phyloP scores from a whole-genome alignment of 192 early-diverging fungal species.

The Umbelopsis sp. region DNA sequence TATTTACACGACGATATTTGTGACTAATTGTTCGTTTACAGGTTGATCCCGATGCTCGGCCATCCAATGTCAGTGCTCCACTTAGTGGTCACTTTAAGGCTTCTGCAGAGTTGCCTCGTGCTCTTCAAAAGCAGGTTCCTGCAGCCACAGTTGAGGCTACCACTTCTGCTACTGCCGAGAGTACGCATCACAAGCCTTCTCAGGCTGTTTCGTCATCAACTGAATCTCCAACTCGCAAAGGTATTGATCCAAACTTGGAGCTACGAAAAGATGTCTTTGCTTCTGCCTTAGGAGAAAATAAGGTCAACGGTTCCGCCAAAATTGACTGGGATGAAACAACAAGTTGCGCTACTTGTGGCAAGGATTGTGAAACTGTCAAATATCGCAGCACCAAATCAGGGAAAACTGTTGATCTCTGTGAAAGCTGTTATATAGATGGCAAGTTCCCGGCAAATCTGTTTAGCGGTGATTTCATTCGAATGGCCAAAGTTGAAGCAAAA shows the following conservation, averaged over 20 bases:
- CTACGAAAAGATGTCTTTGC: constrained; percentile 58
- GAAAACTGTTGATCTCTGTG: constrained; percentile 75
- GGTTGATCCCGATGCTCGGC: constrained; percentile 91
- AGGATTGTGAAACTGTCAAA: constrained; percentile 71
- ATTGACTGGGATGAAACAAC: background rate
- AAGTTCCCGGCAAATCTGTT: constrained; percentile 84
- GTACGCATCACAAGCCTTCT: background rate
- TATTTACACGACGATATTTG: background rate
- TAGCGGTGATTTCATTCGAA: constrained; percentile 84
- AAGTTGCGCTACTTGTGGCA: constrained; percentile 85
- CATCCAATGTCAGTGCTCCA: constrained; percentile 83
- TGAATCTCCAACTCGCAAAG: constrained; percentile 3
- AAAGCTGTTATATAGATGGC: constrained; percentile 87
- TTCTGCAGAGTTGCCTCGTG: constrained; percentile 6
- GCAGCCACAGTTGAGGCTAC: background rate
- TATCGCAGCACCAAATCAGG: constrained; percentile 81
- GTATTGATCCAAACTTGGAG: constrained; percentile 47
- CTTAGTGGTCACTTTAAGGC: constrained; percentile 94
- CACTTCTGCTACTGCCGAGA: background rate
- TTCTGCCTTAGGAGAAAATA: constrained; percentile 25
- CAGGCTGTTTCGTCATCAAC: background rate
- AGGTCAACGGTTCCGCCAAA: background rate
- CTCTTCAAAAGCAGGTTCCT: background rate
- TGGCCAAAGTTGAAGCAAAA: constrained; percentile 52
- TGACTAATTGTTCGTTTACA: constrained; percentile 29